Evolutionary conservation across 2,329 filamentous ascomycete genomes (phyloP), one percentile per base, ranked within the genome.

Genomic region (Cladosporium austrohemisphaericum): DNA sequence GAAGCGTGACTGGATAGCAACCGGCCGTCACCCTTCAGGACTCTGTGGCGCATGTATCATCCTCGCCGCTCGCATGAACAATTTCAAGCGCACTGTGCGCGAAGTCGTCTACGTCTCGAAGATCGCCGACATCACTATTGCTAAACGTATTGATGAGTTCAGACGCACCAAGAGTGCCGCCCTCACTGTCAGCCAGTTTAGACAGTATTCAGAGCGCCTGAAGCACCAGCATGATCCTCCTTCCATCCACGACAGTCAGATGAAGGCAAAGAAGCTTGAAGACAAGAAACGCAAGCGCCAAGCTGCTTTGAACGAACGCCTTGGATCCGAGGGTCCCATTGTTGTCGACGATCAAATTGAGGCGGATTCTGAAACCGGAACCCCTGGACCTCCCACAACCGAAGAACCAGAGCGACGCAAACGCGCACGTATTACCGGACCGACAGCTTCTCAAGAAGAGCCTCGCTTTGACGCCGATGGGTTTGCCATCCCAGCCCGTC

Each of bases 61-160:
- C 53, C 85, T 98, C 66, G 93, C 93, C 5, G 92, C 93, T 7
- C 86, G 93, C 45, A 97, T 97, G 86, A 95, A 96, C 77, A 97
- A 97, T 68, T 98, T 94, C 65, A 86, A 92, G 36, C 84, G 93
- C 14, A 95, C 90, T 0, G 83, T 95, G 10, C 82, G 90, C 23
- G 93, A 98, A 69, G 87, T 98, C 7, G 92, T 97, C n/a, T 97
- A 95, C 65, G 88, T 96, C 29, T 92, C 96, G 65, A 97, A 96
- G 65, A 91, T 97, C 43, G 94, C 91, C 33, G 94, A 94, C 57
- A 80, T 89, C 53, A 98, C 93, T 6, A 89, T 98, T 52, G 86
- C 90, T 62, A 88, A 92, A 65, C 89, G 93, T 54, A 74, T 98
- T 8, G 84, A 91, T 57, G 93, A 98, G 64, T 98, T 97, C 70